Base-by-base conservation (phyloP, 495 filamentous ascomycete genomes). In the Neohortaea acidophila region DNA sequence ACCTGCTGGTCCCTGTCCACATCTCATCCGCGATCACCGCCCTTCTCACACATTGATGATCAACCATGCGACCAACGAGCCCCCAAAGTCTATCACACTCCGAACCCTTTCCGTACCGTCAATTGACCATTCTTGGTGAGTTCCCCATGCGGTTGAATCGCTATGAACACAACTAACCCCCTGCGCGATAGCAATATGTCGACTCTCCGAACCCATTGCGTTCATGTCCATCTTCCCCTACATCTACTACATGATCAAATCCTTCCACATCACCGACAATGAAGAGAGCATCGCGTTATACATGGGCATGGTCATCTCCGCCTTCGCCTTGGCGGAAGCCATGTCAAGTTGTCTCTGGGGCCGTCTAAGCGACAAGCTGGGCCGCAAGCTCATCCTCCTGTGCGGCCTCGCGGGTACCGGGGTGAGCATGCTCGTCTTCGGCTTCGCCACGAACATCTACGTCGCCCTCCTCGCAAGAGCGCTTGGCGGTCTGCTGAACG, bases 141-240 rank as follows among this genome's bases (percentile, higher is more conserved):
- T 23, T 25, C 21, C 15, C 34, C 24, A 10, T 18, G 31, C 24
- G 14, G 15, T 17, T 32, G 11, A 15, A n/a, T n/a, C n/a, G n/a
- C 12, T 15, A 17, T 1, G 31, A 13, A 37, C 6, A 39, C n/a
- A 38, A 18, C 25, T 33, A 31, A 20, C 36, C 13, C n/a, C n/a
- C n/a, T n/a, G n/a, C n/a, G n/a, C 14, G 13, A 34, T 51, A 96
- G 89, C 86, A 23, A 59, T 93, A 46, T 91, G 84, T 55, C 77
- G 89, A 49, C 91, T 99, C 59, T 94, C 84, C 66, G 89, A 99
- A 59, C 89, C 89, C 32, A 94, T 99, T 58, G 91, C 89, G 8
- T 96, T 99, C 68, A 96, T 93, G 81, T 94, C 85, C 35, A 94
- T 99, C 49, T 96, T 99, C 54, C 91, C 89, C 2, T 99, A 99